phyloP scores from a whole-genome alignment of 2,329 filamentous ascomycete genomes.

The Plectosphaerella cucumerina region DNA sequence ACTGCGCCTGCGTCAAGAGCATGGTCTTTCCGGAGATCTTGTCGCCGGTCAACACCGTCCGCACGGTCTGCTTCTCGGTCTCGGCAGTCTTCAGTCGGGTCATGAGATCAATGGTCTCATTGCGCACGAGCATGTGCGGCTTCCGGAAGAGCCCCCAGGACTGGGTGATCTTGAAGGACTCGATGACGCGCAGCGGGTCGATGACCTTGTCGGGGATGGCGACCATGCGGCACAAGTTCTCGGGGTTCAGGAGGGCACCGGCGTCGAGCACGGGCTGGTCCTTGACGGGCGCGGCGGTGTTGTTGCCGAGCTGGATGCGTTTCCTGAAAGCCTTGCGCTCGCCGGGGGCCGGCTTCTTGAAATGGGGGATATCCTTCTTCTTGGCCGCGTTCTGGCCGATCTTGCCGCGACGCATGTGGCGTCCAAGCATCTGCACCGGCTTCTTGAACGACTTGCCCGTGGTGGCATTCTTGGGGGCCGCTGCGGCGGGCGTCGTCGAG shows the following conservation, averaged over 20 bases:
- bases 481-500: conserved; percentile 27
- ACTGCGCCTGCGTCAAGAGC: conserved; percentile 76
- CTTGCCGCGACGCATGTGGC: conserved; percentile 14
- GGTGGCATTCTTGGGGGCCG: conserved; percentile 11
- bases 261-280: conserved; percentile 59
- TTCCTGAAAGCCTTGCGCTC: conserved; percentile 87
- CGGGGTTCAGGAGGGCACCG: conserved; percentile 48
- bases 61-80: conserved; percentile 48
- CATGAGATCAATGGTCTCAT: conserved; percentile 72
- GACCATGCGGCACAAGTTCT: conserved; percentile 62
- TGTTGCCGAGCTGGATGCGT: conserved; percentile 87
- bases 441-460: conserved; percentile 4
- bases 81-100: conserved; percentile 55
- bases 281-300: conserved; percentile 77
- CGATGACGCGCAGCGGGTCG: conserved; percentile 75
- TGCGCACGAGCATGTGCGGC: conserved; percentile 73
- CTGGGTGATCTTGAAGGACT: conserved; percentile 89
- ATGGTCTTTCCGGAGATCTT: conserved; percentile 82
- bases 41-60: conserved; percentile 68
- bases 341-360: conserved; percentile 62
- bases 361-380: conserved; percentile 33
- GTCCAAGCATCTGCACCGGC: conserved; percentile 5
- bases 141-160: conserved; percentile 81
- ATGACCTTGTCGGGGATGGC: conserved; percentile 65
- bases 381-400: conserved; percentile 36